Base-by-base conservation (phyloP, 495 filamentous ascomycete species). In the Aspergillus taichungensis region DNA sequence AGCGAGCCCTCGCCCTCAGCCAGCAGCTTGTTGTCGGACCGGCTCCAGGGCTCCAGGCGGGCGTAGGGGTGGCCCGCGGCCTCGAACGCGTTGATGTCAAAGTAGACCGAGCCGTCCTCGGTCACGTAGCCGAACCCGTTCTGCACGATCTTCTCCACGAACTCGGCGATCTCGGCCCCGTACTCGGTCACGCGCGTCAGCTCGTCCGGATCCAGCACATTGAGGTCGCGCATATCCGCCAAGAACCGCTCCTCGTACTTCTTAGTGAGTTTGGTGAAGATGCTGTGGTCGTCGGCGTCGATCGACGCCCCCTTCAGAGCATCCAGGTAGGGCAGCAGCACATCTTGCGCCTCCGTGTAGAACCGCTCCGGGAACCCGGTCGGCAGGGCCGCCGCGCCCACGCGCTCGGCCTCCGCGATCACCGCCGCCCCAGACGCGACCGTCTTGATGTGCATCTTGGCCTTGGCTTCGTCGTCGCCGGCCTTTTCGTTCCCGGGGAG, bases 361-460 rank as follows among this genome's bases (percentile, higher is more conserved):
- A 81, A 82, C 3, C 80, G 72, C 33, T 82, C 78, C 6, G 76
- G 73, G 36, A 64, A 61, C 13, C 45, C 31, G 18, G 55, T 37
- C 29, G 57, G 43, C 5, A 49, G 54, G 6, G 50, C 52, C 4
- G 52, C 43, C 28, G 13, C 67, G 64, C 30, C 70, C 53, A 58
- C 68, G 47, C 35, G 65, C 52, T 40, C 64, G 42, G 49, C 69
- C 60, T 61, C 60, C 32, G 48, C 58, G 29, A 88, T 72, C 7
- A 77, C 78, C 36, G 65, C 56, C 9, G 79, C 73, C 2, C 85
- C 82, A 1, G 78, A 70, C 13, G 74, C 68, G 43, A 82, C 80
- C 3, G 87, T 94, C 57, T 78, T 84, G 44, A 95, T 77, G 53
- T 95, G 88, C 89, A 95, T 95, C 59, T 94, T 95, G 41, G 87